These are phyloP conservation scores for Apophysomyces elegans DNA, from an alignment of 371 early-diverging fungal species.

Conservation along the genomic window DNA sequence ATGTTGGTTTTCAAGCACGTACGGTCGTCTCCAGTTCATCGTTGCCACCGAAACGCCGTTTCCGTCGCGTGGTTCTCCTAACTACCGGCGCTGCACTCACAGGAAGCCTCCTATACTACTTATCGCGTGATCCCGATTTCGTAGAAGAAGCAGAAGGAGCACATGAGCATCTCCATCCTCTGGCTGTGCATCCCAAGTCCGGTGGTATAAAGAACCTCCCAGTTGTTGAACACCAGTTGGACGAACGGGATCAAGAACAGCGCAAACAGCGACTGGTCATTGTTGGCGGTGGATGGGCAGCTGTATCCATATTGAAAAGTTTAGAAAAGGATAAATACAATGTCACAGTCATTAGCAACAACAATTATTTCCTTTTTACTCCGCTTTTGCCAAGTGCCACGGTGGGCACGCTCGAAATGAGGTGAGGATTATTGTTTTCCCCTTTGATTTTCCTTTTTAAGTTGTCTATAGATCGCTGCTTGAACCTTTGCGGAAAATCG, in stretches of 20 bases:
- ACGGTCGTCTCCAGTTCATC: not conserved
- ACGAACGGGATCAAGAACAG: constrained; percentile 29
- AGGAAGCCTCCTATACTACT: constrained; percentile 18
- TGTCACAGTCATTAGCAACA: constrained; percentile 66
- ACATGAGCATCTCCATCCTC: constrained; percentile 28
- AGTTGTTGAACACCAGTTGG: constrained; percentile 33
- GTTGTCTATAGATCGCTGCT: constrained; percentile 56
- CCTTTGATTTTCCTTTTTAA: not conserved
- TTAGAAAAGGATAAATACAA: constrained; percentile 76
- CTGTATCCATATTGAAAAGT: constrained; percentile 60
- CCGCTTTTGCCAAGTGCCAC: constrained; percentile 81
- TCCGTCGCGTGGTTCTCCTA: not conserved
- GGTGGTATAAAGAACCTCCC: constrained; percentile 46
- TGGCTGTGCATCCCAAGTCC: constrained; percentile 40
- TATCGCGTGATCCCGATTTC: constrained; percentile 31
- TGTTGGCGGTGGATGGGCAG: constrained; percentile 82
- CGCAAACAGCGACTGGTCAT: constrained; percentile 71
- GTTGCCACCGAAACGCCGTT: not conserved
- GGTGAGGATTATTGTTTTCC: constrained; percentile 30
- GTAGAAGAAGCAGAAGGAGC: constrained; percentile 27
- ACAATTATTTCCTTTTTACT: constrained; percentile 90
- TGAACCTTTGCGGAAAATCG: constrained; percentile 77
- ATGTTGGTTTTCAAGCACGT: not conserved
- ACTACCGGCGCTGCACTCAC: not conserved
- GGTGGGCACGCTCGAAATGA: constrained; percentile 83